Base-by-base conservation (phyloP, 2,329 filamentous ascomycete genomes). In the Cladophialophora psammophila region DNA sequence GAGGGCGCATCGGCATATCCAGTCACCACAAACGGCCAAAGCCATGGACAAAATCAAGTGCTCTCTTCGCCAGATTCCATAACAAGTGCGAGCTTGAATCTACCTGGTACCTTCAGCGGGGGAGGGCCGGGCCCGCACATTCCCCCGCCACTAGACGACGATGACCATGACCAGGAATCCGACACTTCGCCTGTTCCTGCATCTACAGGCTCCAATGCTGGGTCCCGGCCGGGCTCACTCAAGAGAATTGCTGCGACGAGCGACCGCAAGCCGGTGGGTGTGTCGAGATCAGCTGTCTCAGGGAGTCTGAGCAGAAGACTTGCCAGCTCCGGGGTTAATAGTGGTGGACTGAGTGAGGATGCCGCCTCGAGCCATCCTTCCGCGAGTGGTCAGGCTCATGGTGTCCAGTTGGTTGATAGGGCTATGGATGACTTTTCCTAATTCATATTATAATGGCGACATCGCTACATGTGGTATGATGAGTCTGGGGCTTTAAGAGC, bases 401-500 rank as follows among this genome's bases (percentile, higher is more conserved):
- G 69, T 4, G 71, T 93, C 50, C 89, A 88, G 72, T 81, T 93
- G 74, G 87, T 88, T 74, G 91, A 93, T 77, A 89, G 87, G 78
- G 88, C 90, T n/a, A 92, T 93, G 89, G 89, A 92, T 79, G 89
- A 92, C 78, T 91, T 67, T 58, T 72, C 63, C 60, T 71, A 59
- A 71, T 38, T 34, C 10, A 58, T n/a, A 52, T 18, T 20, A 52
- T 50, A 50, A 50, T 50, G 26, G 26, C 45, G 45, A 26, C 3
- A 50, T 20, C 10, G 45, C 18, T 10, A 50, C 45, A 10, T 50
- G 20, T 50, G 7, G 45, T 50, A 50, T 50, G 45, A 50, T 31
- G 45, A 20, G 45, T 26, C 13, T 50, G 45, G 42, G 45, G 13
- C 20, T 50, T 50, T 26, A 20, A 31, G 9, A 31, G 20, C 20